Conservation (phyloP, 2,329 filamentous ascomycete genomes). For the Nothopassalora personata region DNA sequence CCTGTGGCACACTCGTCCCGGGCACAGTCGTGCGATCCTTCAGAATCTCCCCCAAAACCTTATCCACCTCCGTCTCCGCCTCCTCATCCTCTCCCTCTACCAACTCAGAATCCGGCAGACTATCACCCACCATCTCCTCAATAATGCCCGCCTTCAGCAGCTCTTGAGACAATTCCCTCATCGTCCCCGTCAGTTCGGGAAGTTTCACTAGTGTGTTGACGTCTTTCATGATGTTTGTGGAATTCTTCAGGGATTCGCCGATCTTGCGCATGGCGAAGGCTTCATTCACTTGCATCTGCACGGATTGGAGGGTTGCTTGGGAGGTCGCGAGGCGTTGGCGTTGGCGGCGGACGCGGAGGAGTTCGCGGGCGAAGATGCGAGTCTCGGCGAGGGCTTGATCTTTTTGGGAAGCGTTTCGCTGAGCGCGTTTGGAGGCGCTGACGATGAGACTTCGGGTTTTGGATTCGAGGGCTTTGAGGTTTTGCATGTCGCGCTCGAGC, state of each 20-base stretch:
- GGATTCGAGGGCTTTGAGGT: conserved; percentile 70
- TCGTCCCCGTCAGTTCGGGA: conserved; percentile 81
- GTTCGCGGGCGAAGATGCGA: conserved; percentile 80
- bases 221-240: conserved; percentile 93
- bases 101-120: conserved; percentile 66
- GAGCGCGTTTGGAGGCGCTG: conserved; percentile 72
- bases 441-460: conserved; percentile 84
- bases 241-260: conserved; percentile 80
- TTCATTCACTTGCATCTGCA: conserved; percentile 97
- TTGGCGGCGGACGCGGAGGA: conserved; percentile 76
- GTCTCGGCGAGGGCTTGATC: conserved; percentile 76
- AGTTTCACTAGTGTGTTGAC: conserved; percentile 80
- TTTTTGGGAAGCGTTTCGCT: conserved; percentile 71
- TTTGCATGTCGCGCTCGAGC: conserved; percentile 83
- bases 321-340: conserved; percentile 70
- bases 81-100: conserved; percentile 69
- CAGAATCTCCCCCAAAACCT: conserved; percentile 84
- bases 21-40: conserved; percentile 69
- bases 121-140: conserved; percentile 93
- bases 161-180: conserved; percentile 81
- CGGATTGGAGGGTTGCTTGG: conserved; percentile 85
- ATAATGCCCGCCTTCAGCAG: conserved; percentile 93
- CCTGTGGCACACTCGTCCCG: conserved; percentile 48
- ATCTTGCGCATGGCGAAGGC: conserved; percentile 95
- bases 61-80: conserved; percentile 79